These are phyloP conservation scores for Chamaecyparis obtusa DNA, from an alignment of 75 land plant species.

Conservation along the genomic window DNA sequence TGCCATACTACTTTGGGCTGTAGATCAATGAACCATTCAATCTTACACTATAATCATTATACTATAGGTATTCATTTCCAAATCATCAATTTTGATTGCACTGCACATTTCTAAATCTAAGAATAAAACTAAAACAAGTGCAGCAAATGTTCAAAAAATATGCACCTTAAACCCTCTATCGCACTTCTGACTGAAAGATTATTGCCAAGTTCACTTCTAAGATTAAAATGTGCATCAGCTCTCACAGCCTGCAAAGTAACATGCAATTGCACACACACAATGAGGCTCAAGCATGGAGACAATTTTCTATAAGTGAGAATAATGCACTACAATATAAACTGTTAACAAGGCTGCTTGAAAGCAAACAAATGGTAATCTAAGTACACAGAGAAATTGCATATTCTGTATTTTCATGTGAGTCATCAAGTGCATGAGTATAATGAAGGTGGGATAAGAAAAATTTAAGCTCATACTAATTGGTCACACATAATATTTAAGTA, in stretches of 20 bases:
- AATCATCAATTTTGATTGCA: not conserved
- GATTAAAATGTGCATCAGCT: conserved; percentile 54
- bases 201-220: conserved; percentile 60
- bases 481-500: not conserved
- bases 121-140: not conserved
- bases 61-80: not conserved
- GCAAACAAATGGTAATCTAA: not conserved
- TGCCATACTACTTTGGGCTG: not conserved
- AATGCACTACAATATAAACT: no score
- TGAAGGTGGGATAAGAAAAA: not conserved
- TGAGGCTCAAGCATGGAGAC: not conserved
- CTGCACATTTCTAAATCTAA: not conserved
- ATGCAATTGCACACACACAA: not conserved
- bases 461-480: not conserved
- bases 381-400: not conserved
- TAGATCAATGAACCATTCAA: not conserved
- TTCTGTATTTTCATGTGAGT: not conserved
- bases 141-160: not conserved
- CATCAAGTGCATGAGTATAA: not conserved
- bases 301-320: not conserved
- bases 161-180: conserved; percentile 52
- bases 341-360: not conserved
- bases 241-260: conserved; percentile 37
- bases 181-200: conserved; percentile 43
- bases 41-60: not conserved